Percentiles rank a stretch among this genome's conserved stretches.
Conservation (phyloP, 768 basidiomycete species). For the Suillus spraguei region DNA sequence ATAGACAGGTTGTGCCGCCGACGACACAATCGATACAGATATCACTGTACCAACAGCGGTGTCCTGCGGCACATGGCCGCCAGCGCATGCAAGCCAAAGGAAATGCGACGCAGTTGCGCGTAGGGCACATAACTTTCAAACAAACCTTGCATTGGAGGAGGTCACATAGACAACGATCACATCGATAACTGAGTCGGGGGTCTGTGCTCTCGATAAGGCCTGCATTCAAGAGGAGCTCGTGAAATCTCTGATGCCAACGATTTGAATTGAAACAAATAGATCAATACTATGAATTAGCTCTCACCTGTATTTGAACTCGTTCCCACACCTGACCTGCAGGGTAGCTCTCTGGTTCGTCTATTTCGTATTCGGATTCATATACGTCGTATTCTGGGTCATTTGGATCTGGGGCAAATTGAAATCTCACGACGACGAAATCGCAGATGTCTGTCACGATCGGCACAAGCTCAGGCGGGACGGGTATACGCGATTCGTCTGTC, state of each 20-base stretch:
- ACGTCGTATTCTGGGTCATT: not conserved
- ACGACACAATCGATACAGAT: not conserved
- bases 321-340: not conserved
- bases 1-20: not conserved
- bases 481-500: not conserved
- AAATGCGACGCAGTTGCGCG: not conserved
- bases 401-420: not conserved
- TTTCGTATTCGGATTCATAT: not conserved
- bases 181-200: not conserved
- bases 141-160: slow-evolving; percentile 1
- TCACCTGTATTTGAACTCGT: slow-evolving; percentile 4
- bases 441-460: not conserved
- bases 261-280: not conserved
- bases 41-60: not conserved
- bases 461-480: not conserved
- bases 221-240: not conserved
- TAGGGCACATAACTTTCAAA: not conserved
- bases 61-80: not conserved
- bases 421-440: not conserved
- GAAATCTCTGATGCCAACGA: not conserved
- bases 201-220: not conserved
- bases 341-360: slow-evolving; percentile 2
- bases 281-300: not conserved
- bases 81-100: not conserved
- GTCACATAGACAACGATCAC: not conserved